Evolutionary conservation across 805 yeast species (phyloP).

Genomic region (Wickerhamiella galacta): DNA sequence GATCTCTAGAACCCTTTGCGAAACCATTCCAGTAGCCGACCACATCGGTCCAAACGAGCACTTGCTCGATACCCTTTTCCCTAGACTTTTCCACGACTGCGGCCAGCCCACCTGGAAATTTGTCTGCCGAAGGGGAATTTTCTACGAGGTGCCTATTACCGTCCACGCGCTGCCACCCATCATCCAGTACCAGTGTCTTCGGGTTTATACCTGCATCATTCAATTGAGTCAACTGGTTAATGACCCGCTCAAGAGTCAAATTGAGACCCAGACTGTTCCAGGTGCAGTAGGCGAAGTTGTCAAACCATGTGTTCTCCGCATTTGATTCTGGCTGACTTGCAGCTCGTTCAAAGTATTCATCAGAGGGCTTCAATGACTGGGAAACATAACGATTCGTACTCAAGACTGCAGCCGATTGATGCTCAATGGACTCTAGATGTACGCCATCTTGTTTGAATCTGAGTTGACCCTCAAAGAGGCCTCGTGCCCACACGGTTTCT

Average conservation of each 20-base stretch:
- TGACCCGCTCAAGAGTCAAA: constrained; percentile 12
- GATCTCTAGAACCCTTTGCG: no score
- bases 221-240: constrained; percentile 14
- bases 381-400: no score
- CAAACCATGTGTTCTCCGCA: constrained; percentile 12
- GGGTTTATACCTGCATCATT: constrained; percentile 12
- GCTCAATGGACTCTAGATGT: no score
- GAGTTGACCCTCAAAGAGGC: no score
- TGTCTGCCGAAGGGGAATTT: constrained; percentile 13
- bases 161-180: constrained; percentile 20
- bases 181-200: constrained; percentile 17
- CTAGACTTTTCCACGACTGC: constrained; percentile 14
- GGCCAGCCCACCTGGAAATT: constrained; percentile 19
- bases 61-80: constrained; percentile 13
- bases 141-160: constrained; percentile 12
- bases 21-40: constrained; percentile 21
- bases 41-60: constrained; percentile 22
- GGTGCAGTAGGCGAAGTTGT: constrained; percentile 20
- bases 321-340: no score
- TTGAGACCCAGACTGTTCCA: constrained; percentile 19
- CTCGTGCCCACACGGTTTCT: no score
- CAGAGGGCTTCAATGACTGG: no score
- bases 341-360: no score
- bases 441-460: no score
- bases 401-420: no score